Conservation (phyloP, 768 basidiomycete species). For the Mycena filopes region DNA sequence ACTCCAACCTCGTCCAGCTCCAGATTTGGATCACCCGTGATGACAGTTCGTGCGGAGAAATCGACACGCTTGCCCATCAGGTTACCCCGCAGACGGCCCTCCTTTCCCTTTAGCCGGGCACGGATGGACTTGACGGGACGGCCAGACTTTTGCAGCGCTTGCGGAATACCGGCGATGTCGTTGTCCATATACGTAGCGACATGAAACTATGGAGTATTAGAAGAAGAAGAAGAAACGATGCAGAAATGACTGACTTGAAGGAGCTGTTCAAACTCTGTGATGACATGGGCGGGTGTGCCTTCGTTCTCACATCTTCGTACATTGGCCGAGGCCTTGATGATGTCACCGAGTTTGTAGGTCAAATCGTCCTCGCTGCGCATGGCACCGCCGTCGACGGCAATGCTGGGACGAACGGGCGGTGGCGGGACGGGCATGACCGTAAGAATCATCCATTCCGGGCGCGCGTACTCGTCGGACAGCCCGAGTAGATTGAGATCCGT, state of each 20-base stretch:
- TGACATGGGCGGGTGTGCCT: slow-evolving; percentile 95
- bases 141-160: slow-evolving; percentile 96
- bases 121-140: slow-evolving; percentile 98
- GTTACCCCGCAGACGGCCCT: slow-evolving; percentile 97
- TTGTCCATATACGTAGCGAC: slow-evolving; percentile 99
- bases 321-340: slow-evolving; percentile 94
- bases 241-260: slow-evolving; percentile 75
- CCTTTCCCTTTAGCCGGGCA: slow-evolving; percentile 97
- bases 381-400: slow-evolving; percentile 95
- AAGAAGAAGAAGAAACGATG: slow-evolving; percentile 17
- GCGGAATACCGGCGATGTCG: slow-evolving; percentile 97
- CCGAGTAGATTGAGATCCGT: slow-evolving; percentile 51
- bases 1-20: slow-evolving; percentile 98
- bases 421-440: slow-evolving; percentile 98
- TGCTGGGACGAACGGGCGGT: slow-evolving; percentile 97
- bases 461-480: slow-evolving; percentile 93
- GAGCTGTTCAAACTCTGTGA: slow-evolving; percentile 95
- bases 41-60: slow-evolving; percentile 98
- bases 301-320: slow-evolving; percentile 95
- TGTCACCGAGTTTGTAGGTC: slow-evolving; percentile 97
- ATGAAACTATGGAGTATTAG: slow-evolving; percentile 76
- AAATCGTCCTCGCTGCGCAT: slow-evolving; percentile 98
- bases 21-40: slow-evolving; percentile 98
- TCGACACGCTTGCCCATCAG: slow-evolving; percentile 99
- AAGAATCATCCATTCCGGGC: slow-evolving; percentile 99